Evolutionary conservation across 805 yeast genomes (phyloP).

Genomic region (Monosporozyma yasuniensis): DNA sequence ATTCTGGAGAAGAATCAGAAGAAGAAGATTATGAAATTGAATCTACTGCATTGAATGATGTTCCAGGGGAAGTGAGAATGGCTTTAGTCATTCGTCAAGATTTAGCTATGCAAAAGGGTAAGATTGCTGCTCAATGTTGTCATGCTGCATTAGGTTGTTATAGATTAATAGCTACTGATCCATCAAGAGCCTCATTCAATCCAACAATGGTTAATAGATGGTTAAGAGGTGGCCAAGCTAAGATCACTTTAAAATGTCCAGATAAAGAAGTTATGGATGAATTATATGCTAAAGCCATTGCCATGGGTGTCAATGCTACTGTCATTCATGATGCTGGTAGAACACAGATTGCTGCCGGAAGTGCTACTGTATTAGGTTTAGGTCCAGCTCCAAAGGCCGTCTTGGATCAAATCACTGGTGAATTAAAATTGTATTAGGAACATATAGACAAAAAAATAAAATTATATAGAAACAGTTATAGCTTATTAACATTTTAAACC

Average conservation of each 20-base stretch:
- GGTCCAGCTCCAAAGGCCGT: conserved; percentile 91
- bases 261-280: conserved; percentile 61
- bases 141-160: conserved; percentile 95
- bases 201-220: conserved; percentile 63
- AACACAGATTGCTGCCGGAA: conserved; percentile 92
- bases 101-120: conserved; percentile 87
- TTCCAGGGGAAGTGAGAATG: conserved; percentile 79
- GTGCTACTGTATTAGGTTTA: conserved; percentile 90
- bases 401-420: conserved; percentile 75
- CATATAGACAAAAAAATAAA: not conserved
- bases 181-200: conserved; percentile 43
- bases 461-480: not conserved
- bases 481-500: conserved; percentile 29
- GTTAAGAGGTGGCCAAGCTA: conserved; percentile 85
- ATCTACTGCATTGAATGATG: conserved; percentile 49
- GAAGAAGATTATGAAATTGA: conserved; percentile 53
- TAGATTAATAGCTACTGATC: conserved; percentile 49
- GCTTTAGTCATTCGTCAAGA: conserved; percentile 83
- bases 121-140: conserved; percentile 93
- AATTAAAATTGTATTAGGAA: conserved; percentile 56
- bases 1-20: conserved; percentile 35
- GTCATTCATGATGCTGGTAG: conserved; percentile 94
- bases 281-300: conserved; percentile 71
- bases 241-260: conserved; percentile 73
- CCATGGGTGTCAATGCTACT: conserved; percentile 67